Base-by-base conservation (phyloP, 495 filamentous ascomycete genomes). In the Neurospora cerealis region DNA sequence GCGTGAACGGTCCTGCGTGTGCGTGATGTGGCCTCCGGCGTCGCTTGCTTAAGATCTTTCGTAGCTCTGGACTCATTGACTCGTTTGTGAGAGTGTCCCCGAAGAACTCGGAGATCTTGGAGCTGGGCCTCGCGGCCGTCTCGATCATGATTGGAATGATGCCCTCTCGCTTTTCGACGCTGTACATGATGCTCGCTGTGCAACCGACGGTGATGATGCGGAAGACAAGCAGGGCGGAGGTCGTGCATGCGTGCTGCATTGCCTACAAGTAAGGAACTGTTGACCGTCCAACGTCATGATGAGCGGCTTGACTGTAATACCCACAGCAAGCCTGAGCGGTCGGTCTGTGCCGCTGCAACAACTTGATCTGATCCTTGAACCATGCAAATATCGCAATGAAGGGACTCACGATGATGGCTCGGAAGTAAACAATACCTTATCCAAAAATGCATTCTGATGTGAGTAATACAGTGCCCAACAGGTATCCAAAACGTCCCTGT, bases 91-190 rank as follows among this genome's bases (percentile, higher is more conserved):
- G 62, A 5, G 77, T 73, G 39, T 77, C 69, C 24, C 77, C 77
- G 60, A 79, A 79, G 74, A 79, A 79, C 19, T 79, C 75, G 73
- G 73, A 73, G 38, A 79, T 77, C 37, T 79, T 79, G 74, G 72
- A 72, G 73, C 77, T 79, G 73, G 73, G 76, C 28, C 71, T 39
- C 38, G 41, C 44, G 17, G 74, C 40, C 11, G 72, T 73, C 9
- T 72, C 40, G 66, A 78, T 17, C 54, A 75, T 10, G 42, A 44
- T 44, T 4, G 42, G 42, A 3, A 44, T 75, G 60, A 75, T n/a
- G 4, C 41, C 75, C 39, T 76, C 66, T 1, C 69, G 75, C 37
- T 62, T 62, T 32, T 62, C 28, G 2, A 34, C 24, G 54, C 54
- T 62, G 54, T 62, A 62, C 54, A 62, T 62, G 54, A 32, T 62